Conservation (phyloP, 2,329 filamentous ascomycete species). For the Phialophora expanda region DNA sequence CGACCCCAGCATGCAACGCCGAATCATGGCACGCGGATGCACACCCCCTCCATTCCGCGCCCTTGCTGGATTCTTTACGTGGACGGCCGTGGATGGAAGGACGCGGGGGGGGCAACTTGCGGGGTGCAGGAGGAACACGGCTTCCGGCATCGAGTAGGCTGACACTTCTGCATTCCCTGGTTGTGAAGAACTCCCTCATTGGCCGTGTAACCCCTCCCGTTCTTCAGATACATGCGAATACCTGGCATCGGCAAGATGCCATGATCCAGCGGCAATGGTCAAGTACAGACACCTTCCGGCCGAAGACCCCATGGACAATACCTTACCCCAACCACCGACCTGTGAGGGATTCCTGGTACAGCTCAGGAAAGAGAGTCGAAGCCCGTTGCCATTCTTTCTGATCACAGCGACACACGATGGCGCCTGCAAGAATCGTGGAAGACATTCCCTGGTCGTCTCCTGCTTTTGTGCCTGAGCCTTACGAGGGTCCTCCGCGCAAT, state of each 20-base stretch:
- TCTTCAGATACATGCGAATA: constrained; percentile 11
- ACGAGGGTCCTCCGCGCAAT: constrained; percentile 41
- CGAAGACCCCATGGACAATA: neutral
- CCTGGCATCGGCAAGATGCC: constrained; percentile 4
- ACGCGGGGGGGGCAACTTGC: constrained; percentile 9
- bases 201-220: constrained; percentile 3
- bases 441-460: constrained; percentile 30
- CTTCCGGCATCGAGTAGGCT: constrained; percentile 8
- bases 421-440: constrained; percentile 26
- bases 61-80: constrained; percentile 11
- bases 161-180: neutral
- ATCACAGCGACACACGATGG: constrained; percentile 15
- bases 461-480: constrained; percentile 23
- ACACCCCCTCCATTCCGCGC: constrained; percentile 15
- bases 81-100: constrained; percentile 13
- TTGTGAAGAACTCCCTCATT: neutral
- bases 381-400: neutral
- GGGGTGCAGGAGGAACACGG: constrained; percentile 19
- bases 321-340: neutral
- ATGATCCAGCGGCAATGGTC: neutral
- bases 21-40: constrained; percentile 3
- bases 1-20: constrained; percentile 1
- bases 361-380: neutral
- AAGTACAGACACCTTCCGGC: constrained; percentile 4
- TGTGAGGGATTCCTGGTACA: neutral